Conservation (phyloP, 805 yeast species). For the Metschnikowia colocasiae region DNA sequence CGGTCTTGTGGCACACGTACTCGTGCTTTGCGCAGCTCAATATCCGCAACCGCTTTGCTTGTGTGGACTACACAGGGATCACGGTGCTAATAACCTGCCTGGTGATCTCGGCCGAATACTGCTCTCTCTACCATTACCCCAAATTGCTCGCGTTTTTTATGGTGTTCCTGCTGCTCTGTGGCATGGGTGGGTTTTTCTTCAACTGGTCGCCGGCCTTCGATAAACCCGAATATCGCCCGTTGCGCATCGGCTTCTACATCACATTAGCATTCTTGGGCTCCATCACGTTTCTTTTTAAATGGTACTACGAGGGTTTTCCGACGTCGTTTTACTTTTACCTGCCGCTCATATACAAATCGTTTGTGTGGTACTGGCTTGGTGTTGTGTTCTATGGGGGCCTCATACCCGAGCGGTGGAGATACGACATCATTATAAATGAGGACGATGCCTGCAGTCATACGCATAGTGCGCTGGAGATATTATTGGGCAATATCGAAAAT, state of each 20-base stretch:
- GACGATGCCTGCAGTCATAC: conserved; percentile 23
- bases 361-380: conserved; percentile 74
- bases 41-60: conserved; percentile 73
- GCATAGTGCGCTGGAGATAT: conserved; percentile 28
- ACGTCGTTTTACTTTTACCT: conserved; percentile 52
- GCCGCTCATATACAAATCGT: conserved; percentile 67
- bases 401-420: conserved; percentile 85
- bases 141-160: conserved; percentile 48
- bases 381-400: conserved; percentile 84
- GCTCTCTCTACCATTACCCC: conserved; percentile 64
- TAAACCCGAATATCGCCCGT: conserved; percentile 74
- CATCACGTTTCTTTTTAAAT: conserved; percentile 56
- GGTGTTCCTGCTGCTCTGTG: conserved; percentile 59
- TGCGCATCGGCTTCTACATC: conserved; percentile 77
- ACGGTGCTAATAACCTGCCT: conserved; percentile 87
- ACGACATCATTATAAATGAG: conserved; percentile 58
- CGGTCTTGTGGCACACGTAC: conserved; percentile 90
- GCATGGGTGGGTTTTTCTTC: conserved; percentile 67
- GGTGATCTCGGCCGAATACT: conserved; percentile 80
- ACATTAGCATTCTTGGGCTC: conserved; percentile 75
- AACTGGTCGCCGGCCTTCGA: conserved; percentile 95
- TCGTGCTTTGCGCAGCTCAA: conserved; percentile 64
- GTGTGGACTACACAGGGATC: conserved; percentile 93
- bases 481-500: conserved; percentile 32
- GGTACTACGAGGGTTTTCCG: conserved; percentile 51